A percentile compares a stretch with the other conserved stretches of the same genome.
Evolutionary conservation across 2,329 filamentous ascomycete species (phyloP).

Genomic region (Aspergillus quadrilineatus): DNA sequence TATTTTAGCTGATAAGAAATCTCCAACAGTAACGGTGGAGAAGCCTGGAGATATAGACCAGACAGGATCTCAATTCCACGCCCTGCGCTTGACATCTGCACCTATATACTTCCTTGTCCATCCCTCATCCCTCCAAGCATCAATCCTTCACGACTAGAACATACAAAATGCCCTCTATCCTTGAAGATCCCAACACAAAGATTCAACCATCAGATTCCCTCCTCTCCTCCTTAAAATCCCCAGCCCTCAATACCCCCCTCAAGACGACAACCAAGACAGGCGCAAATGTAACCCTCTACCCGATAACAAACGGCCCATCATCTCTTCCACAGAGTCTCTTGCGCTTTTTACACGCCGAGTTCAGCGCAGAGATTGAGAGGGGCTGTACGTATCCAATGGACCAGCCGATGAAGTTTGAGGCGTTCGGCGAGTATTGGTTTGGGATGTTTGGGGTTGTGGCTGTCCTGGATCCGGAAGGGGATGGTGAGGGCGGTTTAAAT

Average conservation of each 20-base stretch:
- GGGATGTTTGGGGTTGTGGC: constrained; percentile 39
- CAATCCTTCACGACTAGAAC: not conserved
- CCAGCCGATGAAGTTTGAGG: constrained; percentile 29
- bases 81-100: not conserved
- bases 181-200: constrained; percentile 36
- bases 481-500: constrained; percentile 14
- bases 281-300: constrained; percentile 30
- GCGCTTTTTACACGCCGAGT: constrained; percentile 32
- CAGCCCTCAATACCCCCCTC: constrained; percentile 23
- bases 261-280: constrained; percentile 27
- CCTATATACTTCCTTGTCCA: not conserved
- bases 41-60: not conserved
- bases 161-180: constrained; percentile 34
- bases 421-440: constrained; percentile 40
- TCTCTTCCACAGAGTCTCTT: constrained; percentile 28
- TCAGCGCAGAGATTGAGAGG: constrained; percentile 36
- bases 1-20: not conserved
- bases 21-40: not conserved
- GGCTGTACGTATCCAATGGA: constrained; percentile 43
- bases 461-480: constrained; percentile 22
- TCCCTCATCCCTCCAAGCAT: not conserved
- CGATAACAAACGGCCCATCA: constrained; percentile 24
- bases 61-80: not conserved
- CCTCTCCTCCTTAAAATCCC: not conserved
- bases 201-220: constrained; percentile 26